Percentiles rank a stretch among this genome's conserved stretches.
Conservation (phyloP, 305 asterid genomes). For the Salvia sclarea region DNA sequence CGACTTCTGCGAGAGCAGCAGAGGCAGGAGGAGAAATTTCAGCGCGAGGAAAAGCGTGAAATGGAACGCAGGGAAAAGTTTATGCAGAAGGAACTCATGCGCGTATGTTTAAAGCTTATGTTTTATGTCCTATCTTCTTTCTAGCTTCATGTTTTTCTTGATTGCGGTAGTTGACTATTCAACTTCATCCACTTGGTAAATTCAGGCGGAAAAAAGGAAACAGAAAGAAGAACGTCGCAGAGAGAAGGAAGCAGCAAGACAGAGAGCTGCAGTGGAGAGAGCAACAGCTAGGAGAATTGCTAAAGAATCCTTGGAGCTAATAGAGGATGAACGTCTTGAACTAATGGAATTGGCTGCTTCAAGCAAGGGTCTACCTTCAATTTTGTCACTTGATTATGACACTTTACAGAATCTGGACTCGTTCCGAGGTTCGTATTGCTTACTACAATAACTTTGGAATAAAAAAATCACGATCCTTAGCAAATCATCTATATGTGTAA, state of each 20-base stretch:
- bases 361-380: conserved; percentile 82
- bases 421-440: conserved; percentile 71
- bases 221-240: conserved; percentile 85
- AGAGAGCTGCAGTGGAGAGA: conserved; percentile 86
- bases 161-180: conserved; percentile 23
- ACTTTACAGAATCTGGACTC: conserved; percentile 81
- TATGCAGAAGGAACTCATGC: conserved; percentile 83
- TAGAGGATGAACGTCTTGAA: conserved; percentile 98
- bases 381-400: conserved; percentile 80
- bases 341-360: conserved; percentile 96
- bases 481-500: conserved; percentile 35
- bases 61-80: conserved; percentile 92
- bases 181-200: conserved; percentile 15
- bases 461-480: conserved; percentile 6
- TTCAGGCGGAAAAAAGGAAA: conserved; percentile 82
- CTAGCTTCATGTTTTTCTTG: conserved; percentile 8
- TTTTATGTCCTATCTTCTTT: conserved; percentile 8
- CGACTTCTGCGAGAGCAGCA: conserved; percentile 82
- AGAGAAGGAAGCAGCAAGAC: conserved; percentile 84
- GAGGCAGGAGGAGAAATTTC: conserved; percentile 84
- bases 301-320: conserved; percentile 91
- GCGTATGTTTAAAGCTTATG: conserved; percentile 44
- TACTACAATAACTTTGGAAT: conserved; percentile 8
- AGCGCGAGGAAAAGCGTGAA: conserved; percentile 98
- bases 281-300: conserved; percentile 94